Percentiles rank a stretch among this genome's conserved stretches.
These are phyloP conservation scores for Beauveria sp. DNA, from an alignment of 2,329 filamentous ascomycete species.

Conservation along the genomic window DNA sequence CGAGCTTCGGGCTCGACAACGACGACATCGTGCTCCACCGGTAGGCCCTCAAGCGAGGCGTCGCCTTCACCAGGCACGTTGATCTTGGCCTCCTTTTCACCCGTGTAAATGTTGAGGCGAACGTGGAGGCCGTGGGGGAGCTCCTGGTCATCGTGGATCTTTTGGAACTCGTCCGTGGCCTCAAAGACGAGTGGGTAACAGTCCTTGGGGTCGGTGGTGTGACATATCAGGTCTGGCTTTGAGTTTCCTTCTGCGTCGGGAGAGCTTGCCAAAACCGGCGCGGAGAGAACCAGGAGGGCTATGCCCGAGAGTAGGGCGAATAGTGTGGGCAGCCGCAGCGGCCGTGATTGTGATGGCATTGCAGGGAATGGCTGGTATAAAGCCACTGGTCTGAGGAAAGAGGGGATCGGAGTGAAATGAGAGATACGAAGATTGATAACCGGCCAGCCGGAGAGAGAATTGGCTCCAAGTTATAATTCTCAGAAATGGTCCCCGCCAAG, in stretches of 20 bases:
- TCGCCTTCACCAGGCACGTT: conserved; percentile 49
- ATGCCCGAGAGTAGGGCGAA: background rate
- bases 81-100: conserved; percentile 58
- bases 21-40: conserved; percentile 45
- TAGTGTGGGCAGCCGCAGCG: background rate
- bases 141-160: conserved; percentile 56
- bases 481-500: background rate
- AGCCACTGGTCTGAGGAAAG: background rate
- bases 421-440: background rate
- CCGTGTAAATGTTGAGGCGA: conserved; percentile 56
- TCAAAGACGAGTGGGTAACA: conserved; percentile 61
- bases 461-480: background rate
- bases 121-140: conserved; percentile 59
- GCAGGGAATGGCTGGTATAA: conserved; percentile 1
- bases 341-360: conserved; percentile 7
- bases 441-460: background rate
- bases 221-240: conserved; percentile 52
- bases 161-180: conserved; percentile 57
- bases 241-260: background rate
- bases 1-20: conserved; percentile 42
- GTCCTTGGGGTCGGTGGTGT: conserved; percentile 49
- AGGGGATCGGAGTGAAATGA: background rate
- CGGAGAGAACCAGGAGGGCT: background rate
- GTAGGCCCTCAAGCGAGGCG: conserved; percentile 40
- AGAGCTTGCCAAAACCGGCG: background rate